Base-by-base conservation (phyloP, 139 green algal species). In the Yamagishiella unicocca region DNA sequence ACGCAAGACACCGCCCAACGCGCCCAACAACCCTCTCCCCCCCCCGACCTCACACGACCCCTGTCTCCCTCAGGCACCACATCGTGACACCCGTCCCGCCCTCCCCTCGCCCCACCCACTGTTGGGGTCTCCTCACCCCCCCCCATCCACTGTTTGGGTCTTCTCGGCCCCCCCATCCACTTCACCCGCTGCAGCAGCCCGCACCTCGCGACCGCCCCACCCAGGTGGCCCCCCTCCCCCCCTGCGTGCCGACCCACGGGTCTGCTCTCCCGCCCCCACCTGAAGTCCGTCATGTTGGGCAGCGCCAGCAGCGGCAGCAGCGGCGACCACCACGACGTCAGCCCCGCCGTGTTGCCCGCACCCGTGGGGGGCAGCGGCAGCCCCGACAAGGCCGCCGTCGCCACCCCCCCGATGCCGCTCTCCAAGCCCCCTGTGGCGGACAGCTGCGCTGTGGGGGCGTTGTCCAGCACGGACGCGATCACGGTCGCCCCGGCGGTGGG, bases 261-360 rank as follows among this genome's bases (percentile, higher is more conserved):
- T n/a, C n/a, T n/a, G n/a, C n/a, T n/a, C n/a, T 17, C 50, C 50
- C 50, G 50, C 50, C 50, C 50, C 12, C 42, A 85, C 62, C 82
- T 70, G 82, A 87, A 87, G 53, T 87, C 82, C 40, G 71, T 64
- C 67, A 87, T 58, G 67, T 43, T 80, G 25, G 82, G 67, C 67
- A 87, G 68, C 46, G 82, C 82, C 46, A 87, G 66, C 27, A 87
- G 82, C 46, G 82, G 82, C 50, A 87, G 68, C 45, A 87, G 66
- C 67, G 82, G 82, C 46, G 82, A 87, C 82, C 82, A 87, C 82
- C 82, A 87, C 33, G 50, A 29, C 46, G 45, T 70, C 37, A 79
- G 64, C 25, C 64, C 82, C 33, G 37, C 31, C 25, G 46, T 61
- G 82, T 42, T 75, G 42, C 31, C 80, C 9, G 64, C 62, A 24